These are phyloP conservation scores for Phytophthora uliginosa DNA, from an alignment of 352 stramenopile genomes.

Conservation along the genomic window DNA sequence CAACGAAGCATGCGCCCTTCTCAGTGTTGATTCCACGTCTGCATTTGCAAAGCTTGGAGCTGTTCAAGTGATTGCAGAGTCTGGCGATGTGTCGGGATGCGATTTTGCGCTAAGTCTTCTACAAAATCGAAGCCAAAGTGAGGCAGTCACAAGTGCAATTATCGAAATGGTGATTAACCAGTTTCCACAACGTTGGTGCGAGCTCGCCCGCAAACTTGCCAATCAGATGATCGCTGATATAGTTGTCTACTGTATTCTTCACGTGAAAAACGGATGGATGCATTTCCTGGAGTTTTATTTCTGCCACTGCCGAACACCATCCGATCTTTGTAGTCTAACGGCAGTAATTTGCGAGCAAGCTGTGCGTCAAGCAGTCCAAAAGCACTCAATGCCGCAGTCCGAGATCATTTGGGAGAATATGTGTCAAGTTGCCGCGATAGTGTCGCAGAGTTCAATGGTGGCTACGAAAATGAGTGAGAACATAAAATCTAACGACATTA, in stretches of 20 bases:
- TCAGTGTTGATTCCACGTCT: slow-evolving; percentile 62
- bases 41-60: slow-evolving; percentile 63
- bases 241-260: slow-evolving; percentile 73
- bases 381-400: slow-evolving; percentile 31
- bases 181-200: slow-evolving; percentile 55
- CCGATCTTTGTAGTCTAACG: slow-evolving; percentile 54
- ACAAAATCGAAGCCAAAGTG: slow-evolving; percentile 50
- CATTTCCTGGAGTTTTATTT: slow-evolving; percentile 88
- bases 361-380: slow-evolving; percentile 39
- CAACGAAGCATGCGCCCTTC: slow-evolving; percentile 62
- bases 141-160: slow-evolving; percentile 62
- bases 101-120: slow-evolving; percentile 73
- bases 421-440: slow-evolving; percentile 76
- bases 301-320: slow-evolving; percentile 50
- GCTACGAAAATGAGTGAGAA: slow-evolving; percentile 30
- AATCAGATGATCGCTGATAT: slow-evolving; percentile 79
- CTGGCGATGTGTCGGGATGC: slow-evolving; percentile 51
- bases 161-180: slow-evolving; percentile 52
- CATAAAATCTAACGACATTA: slow-evolving; percentile 27
- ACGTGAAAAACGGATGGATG: slow-evolving; percentile 86
- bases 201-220: slow-evolving; percentile 57
- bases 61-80: slow-evolving; percentile 58
- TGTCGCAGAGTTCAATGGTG: slow-evolving; percentile 47
- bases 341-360: slow-evolving; percentile 55
- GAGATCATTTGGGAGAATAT: slow-evolving; percentile 82